These are phyloP conservation scores for Trichocomaceae sp. DNA, from an alignment of 2,329 filamentous ascomycete genomes.

Conservation along the genomic window DNA sequence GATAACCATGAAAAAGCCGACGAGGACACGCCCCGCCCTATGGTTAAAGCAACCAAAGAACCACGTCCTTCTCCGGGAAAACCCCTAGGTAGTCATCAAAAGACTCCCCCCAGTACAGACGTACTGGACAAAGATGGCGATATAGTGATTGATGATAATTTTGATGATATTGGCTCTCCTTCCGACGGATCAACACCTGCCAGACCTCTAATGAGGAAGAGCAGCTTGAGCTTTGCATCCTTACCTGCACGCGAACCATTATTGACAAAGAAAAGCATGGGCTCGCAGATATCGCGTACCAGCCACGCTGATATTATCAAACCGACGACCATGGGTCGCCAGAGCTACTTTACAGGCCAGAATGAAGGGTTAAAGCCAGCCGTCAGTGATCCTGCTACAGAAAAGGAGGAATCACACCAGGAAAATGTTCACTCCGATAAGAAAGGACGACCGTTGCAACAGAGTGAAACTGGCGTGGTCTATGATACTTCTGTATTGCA, in stretches of 20 bases:
- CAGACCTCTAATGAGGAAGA: conserved; percentile 69
- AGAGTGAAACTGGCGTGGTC: conserved; percentile 44
- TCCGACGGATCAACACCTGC: conserved; percentile 44
- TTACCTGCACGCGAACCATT: conserved; percentile 86
- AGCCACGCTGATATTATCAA: conserved; percentile 66
- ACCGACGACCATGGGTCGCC: conserved; percentile 43
- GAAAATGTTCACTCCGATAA: conserved; percentile 47
- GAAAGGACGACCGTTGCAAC: conserved; percentile 46
- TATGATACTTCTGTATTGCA: conserved; percentile 53
- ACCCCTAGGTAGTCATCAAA: conserved; percentile 14
- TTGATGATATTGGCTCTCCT: conserved; percentile 44
- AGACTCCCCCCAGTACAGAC: conserved; percentile 14
- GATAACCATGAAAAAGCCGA: conserved; percentile 18
- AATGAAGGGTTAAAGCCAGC: conserved; percentile 53
- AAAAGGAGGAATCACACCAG: conserved; percentile 34
- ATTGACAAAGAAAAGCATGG: conserved; percentile 75
- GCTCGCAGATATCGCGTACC: conserved; percentile 62
- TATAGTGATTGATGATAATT: conserved; percentile 27
- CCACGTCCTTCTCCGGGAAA: conserved; percentile 14
- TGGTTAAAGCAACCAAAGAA: conserved; percentile 11
- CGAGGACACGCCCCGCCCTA: conserved; percentile 15
- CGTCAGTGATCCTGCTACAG: conserved; percentile 24
- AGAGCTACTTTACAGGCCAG: conserved; percentile 66
- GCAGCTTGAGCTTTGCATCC: conserved; percentile 89
- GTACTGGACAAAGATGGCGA: conserved; percentile 21